These are phyloP conservation scores for Lasiosphaeriaceae sp. DNA, from an alignment of 495 filamentous ascomycete species.

Conservation along the genomic window DNA sequence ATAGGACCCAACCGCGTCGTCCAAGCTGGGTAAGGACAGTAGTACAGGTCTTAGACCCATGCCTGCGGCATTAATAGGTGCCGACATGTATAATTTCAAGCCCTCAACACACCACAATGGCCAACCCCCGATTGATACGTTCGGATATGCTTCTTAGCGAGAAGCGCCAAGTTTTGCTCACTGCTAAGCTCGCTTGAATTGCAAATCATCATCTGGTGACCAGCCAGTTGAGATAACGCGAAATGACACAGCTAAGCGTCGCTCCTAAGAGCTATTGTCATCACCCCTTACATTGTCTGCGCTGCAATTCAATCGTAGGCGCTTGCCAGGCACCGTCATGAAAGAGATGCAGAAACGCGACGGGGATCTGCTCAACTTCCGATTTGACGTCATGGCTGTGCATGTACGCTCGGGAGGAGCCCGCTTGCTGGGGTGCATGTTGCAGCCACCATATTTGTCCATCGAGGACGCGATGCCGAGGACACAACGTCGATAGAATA, in stretches of 20 bases:
- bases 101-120: conserved; percentile 1
- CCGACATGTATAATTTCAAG: neutral
- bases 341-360: conserved; percentile 36
- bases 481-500: conserved; percentile 34
- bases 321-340: conserved; percentile 52
- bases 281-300: conserved; percentile 15
- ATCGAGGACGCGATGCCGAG: conserved; percentile 35
- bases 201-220: conserved; percentile 22
- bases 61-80: too few relatives aligned
- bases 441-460: conserved; percentile 23
- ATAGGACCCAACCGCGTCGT: too few relatives aligned
- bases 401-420: conserved; percentile 37
- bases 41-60: too few relatives aligned
- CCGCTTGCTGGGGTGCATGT: conserved; percentile 18
- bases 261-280: conserved; percentile 20
- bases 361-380: conserved; percentile 47
- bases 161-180: conserved; percentile 22
- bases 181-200: conserved; percentile 31
- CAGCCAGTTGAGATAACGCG: conserved; percentile 25
- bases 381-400: conserved; percentile 21
- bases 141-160: conserved; percentile 1
- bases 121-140: conserved; percentile 8
- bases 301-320: conserved; percentile 25
- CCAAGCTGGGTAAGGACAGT: too few relatives aligned
- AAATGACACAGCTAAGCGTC: conserved; percentile 16